A percentile compares a stretch with the other conserved stretches of the same genome.
Conservation (phyloP, 2,329 filamentous ascomycete species). For the Pezicula neosporulosa region DNA sequence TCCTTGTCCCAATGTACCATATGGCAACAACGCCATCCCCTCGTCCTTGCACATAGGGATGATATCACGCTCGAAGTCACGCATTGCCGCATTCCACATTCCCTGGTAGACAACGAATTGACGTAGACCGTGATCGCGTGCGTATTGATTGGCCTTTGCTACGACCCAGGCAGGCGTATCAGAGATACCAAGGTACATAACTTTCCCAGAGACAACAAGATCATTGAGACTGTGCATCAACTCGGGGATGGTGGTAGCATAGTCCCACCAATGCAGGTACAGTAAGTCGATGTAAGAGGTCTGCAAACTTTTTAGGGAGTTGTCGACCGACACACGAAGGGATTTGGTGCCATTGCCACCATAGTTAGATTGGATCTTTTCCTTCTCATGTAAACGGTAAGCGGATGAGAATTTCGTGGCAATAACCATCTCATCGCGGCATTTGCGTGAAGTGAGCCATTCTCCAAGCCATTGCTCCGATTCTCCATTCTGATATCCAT, state of each 20-base stretch:
- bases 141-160: slow-evolving; percentile 59
- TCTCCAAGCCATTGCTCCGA: slow-evolving; percentile 58
- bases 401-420: slow-evolving; percentile 49
- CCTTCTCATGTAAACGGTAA: slow-evolving; percentile 18
- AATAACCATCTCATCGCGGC: slow-evolving; percentile 48
- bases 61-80: slow-evolving; percentile 60
- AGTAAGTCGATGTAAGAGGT: slow-evolving; percentile 67
- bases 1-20: slow-evolving; percentile 45
- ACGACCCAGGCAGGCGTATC: slow-evolving; percentile 69
- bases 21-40: slow-evolving; percentile 52
- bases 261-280: slow-evolving; percentile 39
- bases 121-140: slow-evolving; percentile 61
- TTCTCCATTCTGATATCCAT: slow-evolving; percentile 53
- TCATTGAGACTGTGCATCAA: slow-evolving; percentile 63
- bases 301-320: slow-evolving; percentile 49
- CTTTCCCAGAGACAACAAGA: slow-evolving; percentile 56
- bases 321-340: slow-evolving; percentile 7
- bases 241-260: slow-evolving; percentile 56
- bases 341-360: slow-evolving; percentile 14
- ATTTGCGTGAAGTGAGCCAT: slow-evolving; percentile 45
- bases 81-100: slow-evolving; percentile 52
- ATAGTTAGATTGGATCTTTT: slow-evolving; percentile 10
- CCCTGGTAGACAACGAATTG: slow-evolving; percentile 69
- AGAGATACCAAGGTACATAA: slow-evolving; percentile 62
- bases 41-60: slow-evolving; percentile 53